Conservation (phyloP, 2,329 filamentous ascomycete genomes). For the Phaeosphaeria sp. region DNA sequence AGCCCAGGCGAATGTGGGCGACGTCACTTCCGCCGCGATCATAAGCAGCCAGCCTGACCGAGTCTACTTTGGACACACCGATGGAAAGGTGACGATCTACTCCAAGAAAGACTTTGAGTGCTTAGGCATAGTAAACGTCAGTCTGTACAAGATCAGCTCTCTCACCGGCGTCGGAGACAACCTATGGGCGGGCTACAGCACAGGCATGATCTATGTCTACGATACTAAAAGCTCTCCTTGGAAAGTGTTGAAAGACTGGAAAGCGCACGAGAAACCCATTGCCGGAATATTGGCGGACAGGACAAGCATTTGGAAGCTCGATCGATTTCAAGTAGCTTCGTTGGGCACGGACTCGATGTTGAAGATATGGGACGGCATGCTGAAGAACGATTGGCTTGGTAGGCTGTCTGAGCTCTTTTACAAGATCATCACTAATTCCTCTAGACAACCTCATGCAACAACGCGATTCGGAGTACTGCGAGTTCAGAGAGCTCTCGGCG, state of each 20-base stretch:
- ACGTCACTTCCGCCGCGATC: slow-evolving; percentile 83
- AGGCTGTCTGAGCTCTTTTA: slow-evolving; percentile 29
- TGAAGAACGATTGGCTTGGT: slow-evolving; percentile 93
- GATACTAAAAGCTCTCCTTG: slow-evolving; percentile 84
- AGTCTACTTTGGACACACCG: slow-evolving; percentile 88
- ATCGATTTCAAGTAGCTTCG: slow-evolving; percentile 83
- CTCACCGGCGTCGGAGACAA: slow-evolving; percentile 80
- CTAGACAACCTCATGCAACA: slow-evolving; percentile 83
- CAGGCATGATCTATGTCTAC: slow-evolving; percentile 91
- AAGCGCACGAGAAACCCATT: slow-evolving; percentile 84
- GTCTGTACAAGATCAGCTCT: slow-evolving; percentile 93
- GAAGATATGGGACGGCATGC: slow-evolving; percentile 87
- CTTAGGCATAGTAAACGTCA: slow-evolving; percentile 82
- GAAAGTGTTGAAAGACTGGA: slow-evolving; percentile 93
- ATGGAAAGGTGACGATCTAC: slow-evolving; percentile 96
- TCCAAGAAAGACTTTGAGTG: slow-evolving; percentile 78
- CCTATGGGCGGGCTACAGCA: slow-evolving; percentile 94
- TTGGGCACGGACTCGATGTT: slow-evolving; percentile 87
- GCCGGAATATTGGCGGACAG: slow-evolving; percentile 78
- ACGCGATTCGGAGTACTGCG: slow-evolving; percentile 81
- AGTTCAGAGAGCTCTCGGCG: slow-evolving; percentile 80
- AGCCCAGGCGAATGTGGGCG: slow-evolving; percentile 75
- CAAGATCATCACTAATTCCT: slow-evolving; percentile 22
- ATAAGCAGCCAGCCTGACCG: slow-evolving; percentile 77
- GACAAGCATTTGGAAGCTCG: slow-evolving; percentile 83